These are phyloP conservation scores for Afroboletus lepidellus DNA, from an alignment of 1,284 basidiomycete species.

Conservation along the genomic window DNA sequence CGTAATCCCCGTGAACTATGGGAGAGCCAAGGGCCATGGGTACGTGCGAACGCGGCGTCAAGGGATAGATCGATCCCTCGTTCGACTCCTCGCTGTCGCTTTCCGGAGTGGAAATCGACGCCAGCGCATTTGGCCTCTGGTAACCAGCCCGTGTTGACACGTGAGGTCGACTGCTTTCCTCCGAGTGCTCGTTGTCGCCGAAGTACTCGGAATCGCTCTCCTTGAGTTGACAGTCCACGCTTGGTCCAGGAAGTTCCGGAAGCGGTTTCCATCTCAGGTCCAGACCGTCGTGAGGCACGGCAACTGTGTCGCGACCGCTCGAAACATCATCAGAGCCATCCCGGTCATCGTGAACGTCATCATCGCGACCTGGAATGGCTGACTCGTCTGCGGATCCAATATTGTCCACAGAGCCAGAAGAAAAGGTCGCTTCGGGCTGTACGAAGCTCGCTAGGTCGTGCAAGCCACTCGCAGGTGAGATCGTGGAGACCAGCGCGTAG, in stretches of 20 bases:
- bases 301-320: background rate
- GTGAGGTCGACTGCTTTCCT: background rate
- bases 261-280: conserved; percentile 20
- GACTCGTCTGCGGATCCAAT: background rate
- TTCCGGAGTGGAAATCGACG: background rate
- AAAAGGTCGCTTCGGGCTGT: background rate
- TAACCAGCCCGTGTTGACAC: background rate
- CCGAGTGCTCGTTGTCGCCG: background rate
- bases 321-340: background rate
- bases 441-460: background rate
- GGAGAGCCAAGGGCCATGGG: background rate
- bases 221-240: conserved; percentile 11
- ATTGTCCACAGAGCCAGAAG: background rate
- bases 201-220: conserved; percentile 4
- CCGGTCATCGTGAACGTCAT: background rate
- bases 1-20: background rate
- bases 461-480: background rate
- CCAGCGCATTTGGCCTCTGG: background rate
- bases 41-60: conserved; percentile 12
- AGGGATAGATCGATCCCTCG: conserved; percentile 11
- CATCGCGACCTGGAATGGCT: background rate
- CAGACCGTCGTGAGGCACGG: background rate
- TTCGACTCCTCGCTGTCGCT: conserved; percentile 2
- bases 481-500: background rate
- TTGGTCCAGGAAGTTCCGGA: conserved; percentile 14